These are phyloP conservation scores for Amesomyces nigricolor DNA, from an alignment of 2,329 filamentous ascomycete genomes.

Conservation along the genomic window DNA sequence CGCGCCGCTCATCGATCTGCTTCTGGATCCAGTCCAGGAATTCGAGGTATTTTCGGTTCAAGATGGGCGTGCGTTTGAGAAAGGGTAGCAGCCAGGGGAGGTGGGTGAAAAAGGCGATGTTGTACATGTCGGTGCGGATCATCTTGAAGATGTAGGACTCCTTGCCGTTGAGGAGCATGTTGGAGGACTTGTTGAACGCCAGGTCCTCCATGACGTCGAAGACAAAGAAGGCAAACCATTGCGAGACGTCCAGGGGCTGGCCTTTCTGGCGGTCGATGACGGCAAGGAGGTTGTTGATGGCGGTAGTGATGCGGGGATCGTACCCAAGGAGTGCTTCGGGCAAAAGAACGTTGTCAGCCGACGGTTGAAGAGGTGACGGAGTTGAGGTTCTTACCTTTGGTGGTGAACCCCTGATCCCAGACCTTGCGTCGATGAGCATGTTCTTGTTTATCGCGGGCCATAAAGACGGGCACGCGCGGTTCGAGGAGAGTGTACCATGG, in stretches of 20 bases:
- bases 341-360: too few species aligned
- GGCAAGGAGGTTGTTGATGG: slow-evolving; percentile 16
- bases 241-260: slow-evolving; percentile 12
- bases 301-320: slow-evolving; percentile 19
- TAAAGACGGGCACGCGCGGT: slow-evolving; percentile 30
- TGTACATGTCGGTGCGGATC: slow-evolving; percentile 22
- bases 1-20: slow-evolving; percentile 15
- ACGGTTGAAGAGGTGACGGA: neutral
- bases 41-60: slow-evolving; percentile 19
- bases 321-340: slow-evolving; percentile 16
- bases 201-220: slow-evolving; percentile 22
- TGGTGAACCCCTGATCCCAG: slow-evolving; percentile 32
- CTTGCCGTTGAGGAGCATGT: slow-evolving; percentile 18
- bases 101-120: slow-evolving; percentile 20
- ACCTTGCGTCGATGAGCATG: slow-evolving; percentile 31
- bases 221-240: slow-evolving; percentile 18
- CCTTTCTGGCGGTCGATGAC: slow-evolving; percentile 8
- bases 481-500: slow-evolving; percentile 32
- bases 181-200: slow-evolving; percentile 20
- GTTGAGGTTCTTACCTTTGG: slow-evolving; percentile 18
- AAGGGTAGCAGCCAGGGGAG: slow-evolving; percentile 22
- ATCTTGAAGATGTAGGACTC: slow-evolving; percentile 20
- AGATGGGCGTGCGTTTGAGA: slow-evolving; percentile 18
- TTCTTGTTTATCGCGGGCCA: slow-evolving; percentile 29
- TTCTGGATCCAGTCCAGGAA: slow-evolving; percentile 20